Conservation (phyloP, 148 eudicot species). For the Fagopyrum esculentum region DNA sequence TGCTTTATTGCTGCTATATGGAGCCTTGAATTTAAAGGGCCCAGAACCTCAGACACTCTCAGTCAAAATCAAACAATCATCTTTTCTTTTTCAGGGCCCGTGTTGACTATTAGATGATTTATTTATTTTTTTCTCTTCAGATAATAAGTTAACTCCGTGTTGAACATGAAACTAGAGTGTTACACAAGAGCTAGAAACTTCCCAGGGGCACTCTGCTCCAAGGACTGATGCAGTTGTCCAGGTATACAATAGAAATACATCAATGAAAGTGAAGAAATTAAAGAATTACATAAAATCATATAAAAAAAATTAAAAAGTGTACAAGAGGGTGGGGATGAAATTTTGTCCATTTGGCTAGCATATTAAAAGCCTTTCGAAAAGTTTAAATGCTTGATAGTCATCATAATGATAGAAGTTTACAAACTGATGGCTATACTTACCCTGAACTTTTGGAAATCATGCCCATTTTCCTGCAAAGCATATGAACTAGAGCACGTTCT, state of each 20-base stretch:
- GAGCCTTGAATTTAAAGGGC: background rate
- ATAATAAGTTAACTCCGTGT: background rate
- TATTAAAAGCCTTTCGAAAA: background rate
- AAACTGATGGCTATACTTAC: slow-evolving; percentile 29
- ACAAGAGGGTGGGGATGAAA: background rate
- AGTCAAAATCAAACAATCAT: background rate
- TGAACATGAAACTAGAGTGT: background rate
- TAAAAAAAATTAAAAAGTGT: background rate
- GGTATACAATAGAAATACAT: background rate
- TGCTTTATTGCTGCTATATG: background rate
- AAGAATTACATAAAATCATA: background rate
- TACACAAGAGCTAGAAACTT: background rate
- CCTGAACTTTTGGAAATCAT: slow-evolving; percentile 75
- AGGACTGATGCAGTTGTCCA: background rate
- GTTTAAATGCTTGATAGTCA: background rate
- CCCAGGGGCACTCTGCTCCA: background rate
- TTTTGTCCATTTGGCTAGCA: background rate
- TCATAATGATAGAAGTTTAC: background rate
- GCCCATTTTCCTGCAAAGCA: slow-evolving; percentile 46
- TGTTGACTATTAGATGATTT: background rate
- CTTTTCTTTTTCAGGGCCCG: background rate
- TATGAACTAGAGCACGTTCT: slow-evolving; percentile 70
- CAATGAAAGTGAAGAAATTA: background rate
- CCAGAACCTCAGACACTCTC: background rate
- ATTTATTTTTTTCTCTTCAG: background rate